A percentile compares a stretch with the other conserved stretches of the same genome.
Conservation (phyloP, 176 grass and related monocot species). For the Paspalum vaginatum region DNA sequence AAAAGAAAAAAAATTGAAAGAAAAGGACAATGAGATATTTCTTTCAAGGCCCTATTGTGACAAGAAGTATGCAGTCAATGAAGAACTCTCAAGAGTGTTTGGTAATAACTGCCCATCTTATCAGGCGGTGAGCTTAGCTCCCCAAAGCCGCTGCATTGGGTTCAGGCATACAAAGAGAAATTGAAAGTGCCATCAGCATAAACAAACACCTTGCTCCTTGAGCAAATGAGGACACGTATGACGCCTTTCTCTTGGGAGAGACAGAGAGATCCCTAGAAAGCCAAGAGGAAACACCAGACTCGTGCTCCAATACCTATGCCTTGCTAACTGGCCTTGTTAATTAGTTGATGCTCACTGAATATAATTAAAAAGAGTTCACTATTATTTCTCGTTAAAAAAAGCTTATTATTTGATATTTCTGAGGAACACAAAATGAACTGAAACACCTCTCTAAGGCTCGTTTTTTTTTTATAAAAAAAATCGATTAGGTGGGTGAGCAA, state of each 20-base stretch:
- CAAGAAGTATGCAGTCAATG: constrained; percentile 9
- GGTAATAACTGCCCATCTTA: constrained; percentile 24
- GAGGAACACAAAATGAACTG: background rate
- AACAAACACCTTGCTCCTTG: constrained; percentile 21
- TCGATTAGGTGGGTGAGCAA: constrained; percentile 18
- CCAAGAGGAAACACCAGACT: constrained; percentile 48
- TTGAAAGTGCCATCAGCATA: background rate
- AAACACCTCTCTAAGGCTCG: background rate
- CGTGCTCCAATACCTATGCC: constrained; percentile 43
- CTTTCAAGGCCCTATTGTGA: background rate
- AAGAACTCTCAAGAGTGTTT: constrained; percentile 35
- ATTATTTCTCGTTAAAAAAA: background rate
- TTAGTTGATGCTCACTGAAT: background rate
- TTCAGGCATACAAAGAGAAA: background rate
- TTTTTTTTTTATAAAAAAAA: background rate
- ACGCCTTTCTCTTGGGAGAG: background rate
- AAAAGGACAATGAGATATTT: no score
- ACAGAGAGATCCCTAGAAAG: constrained; percentile 17
- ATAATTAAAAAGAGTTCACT: background rate
- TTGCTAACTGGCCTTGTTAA: background rate
- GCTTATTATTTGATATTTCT: background rate
- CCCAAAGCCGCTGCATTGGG: constrained; percentile 10
- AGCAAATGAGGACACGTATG: constrained; percentile 44
- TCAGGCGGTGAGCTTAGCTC: background rate
- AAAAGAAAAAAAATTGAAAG: no score